Conservation (phyloP, 106 monocot species). For the Xerophyta viscosa region DNA sequence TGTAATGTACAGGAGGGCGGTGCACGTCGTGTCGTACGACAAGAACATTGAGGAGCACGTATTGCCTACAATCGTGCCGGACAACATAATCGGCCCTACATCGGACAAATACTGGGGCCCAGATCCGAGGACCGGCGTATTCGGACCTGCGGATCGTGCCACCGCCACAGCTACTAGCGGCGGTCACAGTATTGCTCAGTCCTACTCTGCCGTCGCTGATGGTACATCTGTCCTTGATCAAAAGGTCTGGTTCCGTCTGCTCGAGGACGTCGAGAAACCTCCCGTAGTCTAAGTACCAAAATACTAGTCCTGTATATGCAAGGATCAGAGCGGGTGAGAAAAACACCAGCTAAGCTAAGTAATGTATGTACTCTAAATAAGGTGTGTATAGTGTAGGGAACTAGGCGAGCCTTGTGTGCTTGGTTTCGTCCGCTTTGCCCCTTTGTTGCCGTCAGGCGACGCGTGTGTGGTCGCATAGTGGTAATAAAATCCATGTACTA, state of each 20-base stretch:
- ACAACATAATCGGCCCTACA: conserved; percentile 3
- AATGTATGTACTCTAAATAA: no score
- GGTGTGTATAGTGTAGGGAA: no score
- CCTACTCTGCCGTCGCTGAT: neutral
- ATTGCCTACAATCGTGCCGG: neutral
- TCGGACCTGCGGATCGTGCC: conserved; percentile 25
- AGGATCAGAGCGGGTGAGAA: no score
- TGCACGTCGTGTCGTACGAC: conserved; percentile 13
- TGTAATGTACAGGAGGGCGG: conserved; percentile 9
- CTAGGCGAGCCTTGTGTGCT: no score
- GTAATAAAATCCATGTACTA: no score
- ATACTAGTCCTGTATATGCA: no score
- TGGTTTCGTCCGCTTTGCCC: no score
- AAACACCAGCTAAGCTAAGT: no score
- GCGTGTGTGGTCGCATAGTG: no score
- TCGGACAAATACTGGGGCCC: conserved; percentile 56
- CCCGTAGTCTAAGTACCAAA: conserved; percentile 18
- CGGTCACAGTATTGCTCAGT: neutral
- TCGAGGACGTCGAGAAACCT: conserved; percentile 72
- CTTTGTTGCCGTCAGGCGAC: no score
- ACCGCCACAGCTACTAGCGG: no score
- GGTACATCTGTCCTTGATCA: conserved; percentile 46
- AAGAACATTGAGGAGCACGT: conserved; percentile 14
- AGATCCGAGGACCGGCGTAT: conserved; percentile 47
- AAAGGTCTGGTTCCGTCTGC: conserved; percentile 64